Evolutionary conservation across 768 basidiomycete species (phyloP), one percentile per base, ranked within the genome.

Genomic region (Tephrocybe sp.): DNA sequence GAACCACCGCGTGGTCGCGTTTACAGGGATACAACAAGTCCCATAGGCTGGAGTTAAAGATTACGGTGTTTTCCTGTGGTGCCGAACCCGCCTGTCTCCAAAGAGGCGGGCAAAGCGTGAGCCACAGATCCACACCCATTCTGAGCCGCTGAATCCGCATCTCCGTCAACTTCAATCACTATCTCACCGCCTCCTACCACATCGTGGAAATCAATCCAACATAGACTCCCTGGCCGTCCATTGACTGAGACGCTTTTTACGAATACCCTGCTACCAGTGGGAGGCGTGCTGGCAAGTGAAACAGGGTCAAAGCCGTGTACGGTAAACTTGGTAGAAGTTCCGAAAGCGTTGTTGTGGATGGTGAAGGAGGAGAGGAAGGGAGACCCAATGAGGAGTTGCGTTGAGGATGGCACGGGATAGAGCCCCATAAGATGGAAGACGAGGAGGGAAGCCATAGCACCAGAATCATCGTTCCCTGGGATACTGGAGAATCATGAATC

Each of bases 381-480:
- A 3, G 75, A 72, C 7, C 74, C 73, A 48, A 80, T 67, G 41
- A 80, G 71, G 11, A 80, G 65, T 60, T 80, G 78, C 4, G 62
- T 70, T 2, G 77, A 73, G 2, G 75, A 57, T 2, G 72, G 68
- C 24, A 79, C 76, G 12, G 79, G 79, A 56, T 79, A 80, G 28
- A 80, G 62, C 0, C 79, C 79, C 14, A 79, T 63, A 39, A 79
- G 62, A 57, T 79, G 77, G 70, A 79, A 80, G 6, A 68, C 65
- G 11, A 79, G 71, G 17, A 79, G 69, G 6, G 75, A 62, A 0
- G 77, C 78, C 79, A 80, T 80, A 8, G 79, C 79, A 20, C 74
- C 79, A 4, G 74, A 75, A 57, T 80, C 77, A 54, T 80, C 78
- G 53, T 80, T 80, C 3, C 77, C 77, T 2, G 78, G 78, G 24